These are phyloP conservation scores for Yarrowia galli DNA, from an alignment of 1,139 yeast genomes.

Conservation along the genomic window DNA sequence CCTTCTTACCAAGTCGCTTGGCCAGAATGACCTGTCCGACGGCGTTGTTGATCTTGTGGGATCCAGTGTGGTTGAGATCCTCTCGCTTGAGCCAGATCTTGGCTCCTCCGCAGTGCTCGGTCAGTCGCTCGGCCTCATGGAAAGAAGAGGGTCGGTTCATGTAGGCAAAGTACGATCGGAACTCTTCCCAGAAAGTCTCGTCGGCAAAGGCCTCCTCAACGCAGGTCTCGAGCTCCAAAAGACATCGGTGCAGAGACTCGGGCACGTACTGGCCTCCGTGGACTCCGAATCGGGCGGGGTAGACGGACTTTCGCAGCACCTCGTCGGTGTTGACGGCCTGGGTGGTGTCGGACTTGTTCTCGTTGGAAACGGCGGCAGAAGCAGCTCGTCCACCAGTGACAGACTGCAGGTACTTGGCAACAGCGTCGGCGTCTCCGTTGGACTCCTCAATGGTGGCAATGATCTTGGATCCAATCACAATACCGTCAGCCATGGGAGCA, in stretches of 20 bases:
- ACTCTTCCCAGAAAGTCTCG: slow-evolving; percentile 92
- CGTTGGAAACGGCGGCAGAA: slow-evolving; percentile 47
- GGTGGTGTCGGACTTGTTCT: slow-evolving; percentile 41
- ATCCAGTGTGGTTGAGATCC: slow-evolving; percentile 97
- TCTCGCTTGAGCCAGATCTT: slow-evolving; percentile 98
- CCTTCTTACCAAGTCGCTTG: slow-evolving; percentile 85
- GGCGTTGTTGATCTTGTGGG: slow-evolving; percentile 96
- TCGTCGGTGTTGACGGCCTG: slow-evolving; percentile 44
- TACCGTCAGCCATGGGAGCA: slow-evolving; percentile 84
- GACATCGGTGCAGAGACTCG: slow-evolving; percentile 90
- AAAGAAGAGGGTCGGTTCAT: slow-evolving; percentile 96
- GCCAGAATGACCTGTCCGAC: slow-evolving; percentile 94
- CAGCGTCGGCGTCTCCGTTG: slow-evolving; percentile 65
- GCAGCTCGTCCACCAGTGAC: slow-evolving; percentile 68
- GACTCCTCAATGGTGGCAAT: slow-evolving; percentile 71
- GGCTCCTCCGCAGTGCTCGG: slow-evolving; percentile 95
- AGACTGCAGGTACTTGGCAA: slow-evolving; percentile 69
- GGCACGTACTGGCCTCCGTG: slow-evolving; percentile 99
- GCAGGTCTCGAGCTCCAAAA: slow-evolving; percentile 84
- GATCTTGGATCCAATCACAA: slow-evolving; percentile 91
- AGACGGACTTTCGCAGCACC: slow-evolving; percentile 37
- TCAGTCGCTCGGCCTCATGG: slow-evolving; percentile 87
- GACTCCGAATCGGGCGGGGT: slow-evolving; percentile 70
- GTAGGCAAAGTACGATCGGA: slow-evolving; percentile 78
- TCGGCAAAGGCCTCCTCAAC: slow-evolving; percentile 89